Evolutionary conservation across 2,329 filamentous ascomycete genomes (phyloP), one percentile per base, ranked within the genome.

Genomic region (Pseudocercospora crystallina): DNA sequence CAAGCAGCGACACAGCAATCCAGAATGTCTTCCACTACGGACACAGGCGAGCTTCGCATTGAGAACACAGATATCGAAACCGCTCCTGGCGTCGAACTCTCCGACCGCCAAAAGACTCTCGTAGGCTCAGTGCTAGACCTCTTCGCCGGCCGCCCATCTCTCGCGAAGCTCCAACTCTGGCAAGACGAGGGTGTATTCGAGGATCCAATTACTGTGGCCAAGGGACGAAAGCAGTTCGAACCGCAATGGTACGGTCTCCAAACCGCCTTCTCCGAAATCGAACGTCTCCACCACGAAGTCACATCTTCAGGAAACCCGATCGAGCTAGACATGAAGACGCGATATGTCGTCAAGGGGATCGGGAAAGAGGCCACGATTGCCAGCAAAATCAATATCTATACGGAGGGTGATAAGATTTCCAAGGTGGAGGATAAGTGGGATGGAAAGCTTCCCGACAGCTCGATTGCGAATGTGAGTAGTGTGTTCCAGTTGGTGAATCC

Each of bases 61-160:
- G 76, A 80, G 60, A 80, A 76, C 64, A 80, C 73, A n/a, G 69
- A 76, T 61, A 73, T 85, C 62, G 73, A 77, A 39, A 76, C 76
- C 8, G 74, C 72, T 0, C 58, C 76, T 0, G 80, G 80, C 10
- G 74, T 84, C 11, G 65, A 73, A 0, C 71, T 84, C 11, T 73
- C 72, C 13, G 57, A 70, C 0, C 63, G 74, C 14, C 80, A 85
- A 61, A 77, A 77, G 53, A 73, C 80, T 0, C 52, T 84, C 30
- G 76, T 84, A 10, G 79, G 79, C 51, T 79, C 76, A 39, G 73
- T 85, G 11, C 73, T 86, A 17, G 82, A 85, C 62, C 76, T 85
- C 41, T 85, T 85, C 63, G 78, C 80, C 31, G 82, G 82, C 39
- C 74, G 77, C 13, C 80, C 82, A 0, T 80, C 80, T 2, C 73